These are phyloP conservation scores for Mycena maculata DNA, from an alignment of 768 basidiomycete genomes.

Conservation along the genomic window DNA sequence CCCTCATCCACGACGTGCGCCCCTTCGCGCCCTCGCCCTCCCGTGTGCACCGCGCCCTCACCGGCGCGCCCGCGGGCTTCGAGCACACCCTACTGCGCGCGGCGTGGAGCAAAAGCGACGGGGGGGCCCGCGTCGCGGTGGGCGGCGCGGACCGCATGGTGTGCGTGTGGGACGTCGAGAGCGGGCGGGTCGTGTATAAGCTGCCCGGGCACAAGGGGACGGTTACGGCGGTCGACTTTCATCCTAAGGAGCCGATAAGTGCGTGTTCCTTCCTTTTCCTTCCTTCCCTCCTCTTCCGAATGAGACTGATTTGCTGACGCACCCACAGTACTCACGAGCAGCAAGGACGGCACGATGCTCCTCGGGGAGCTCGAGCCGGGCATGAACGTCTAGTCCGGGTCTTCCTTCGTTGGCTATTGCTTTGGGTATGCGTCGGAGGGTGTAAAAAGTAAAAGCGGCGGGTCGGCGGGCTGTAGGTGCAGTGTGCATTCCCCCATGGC, in stretches of 20 bases:
- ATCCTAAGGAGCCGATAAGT: slow-evolving; percentile 96
- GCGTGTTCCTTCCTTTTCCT: slow-evolving; percentile 52
- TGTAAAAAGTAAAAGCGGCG: too few relatives aligned
- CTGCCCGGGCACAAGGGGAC: slow-evolving; percentile 97
- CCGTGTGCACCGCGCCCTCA: slow-evolving; percentile 81
- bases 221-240: slow-evolving; percentile 95
- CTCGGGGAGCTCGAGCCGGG: slow-evolving; percentile 89
- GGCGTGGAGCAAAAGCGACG: slow-evolving; percentile 90
- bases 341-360: slow-evolving; percentile 94
- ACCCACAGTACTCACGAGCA: slow-evolving; percentile 82
- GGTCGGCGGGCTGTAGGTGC: too few relatives aligned
- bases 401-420: background rate
- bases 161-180: slow-evolving; percentile 89
- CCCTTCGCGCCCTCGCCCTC: slow-evolving; percentile 91
- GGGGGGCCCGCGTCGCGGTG: slow-evolving; percentile 83
- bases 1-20: slow-evolving; percentile 91
- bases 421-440: too few relatives aligned
- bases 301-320: background rate
- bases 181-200: slow-evolving; percentile 82
- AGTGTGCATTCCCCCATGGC: too few relatives aligned
- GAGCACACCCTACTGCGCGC: slow-evolving; percentile 87
- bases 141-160: slow-evolving; percentile 92
- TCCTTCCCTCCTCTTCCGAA: background rate
- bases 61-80: slow-evolving; percentile 94
- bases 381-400: slow-evolving; percentile 48